Conservation (phyloP, 1,284 basidiomycete genomes). For the Ustilago tritici region DNA sequence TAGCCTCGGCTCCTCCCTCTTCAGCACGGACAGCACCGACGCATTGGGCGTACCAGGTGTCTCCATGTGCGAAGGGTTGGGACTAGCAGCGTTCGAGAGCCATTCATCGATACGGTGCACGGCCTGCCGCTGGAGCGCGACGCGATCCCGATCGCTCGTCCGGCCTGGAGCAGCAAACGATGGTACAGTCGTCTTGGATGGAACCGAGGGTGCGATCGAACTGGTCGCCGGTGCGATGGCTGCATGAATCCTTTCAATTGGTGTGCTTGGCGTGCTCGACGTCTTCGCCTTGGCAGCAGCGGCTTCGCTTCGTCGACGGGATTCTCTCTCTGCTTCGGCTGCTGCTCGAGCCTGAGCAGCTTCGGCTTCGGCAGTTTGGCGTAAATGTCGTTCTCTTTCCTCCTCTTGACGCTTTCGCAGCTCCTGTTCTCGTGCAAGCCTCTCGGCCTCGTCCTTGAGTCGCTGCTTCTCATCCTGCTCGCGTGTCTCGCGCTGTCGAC, state of each 20-base stretch:
- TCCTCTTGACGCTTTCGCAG: constrained; percentile 15
- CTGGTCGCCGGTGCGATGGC: constrained; percentile 11
- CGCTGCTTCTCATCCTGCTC: constrained; percentile 36
- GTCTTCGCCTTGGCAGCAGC: constrained; percentile 3
- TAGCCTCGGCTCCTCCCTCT: constrained; percentile 16
- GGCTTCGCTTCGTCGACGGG: constrained; percentile 7
- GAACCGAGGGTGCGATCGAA: constrained; percentile 32
- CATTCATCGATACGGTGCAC: constrained; percentile 57
- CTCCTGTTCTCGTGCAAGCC: constrained; percentile 22
- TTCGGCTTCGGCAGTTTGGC: constrained; percentile 18
- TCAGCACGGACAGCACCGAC: constrained; percentile 51
- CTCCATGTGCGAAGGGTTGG: constrained; percentile 36
- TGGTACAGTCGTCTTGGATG: constrained; percentile 30
- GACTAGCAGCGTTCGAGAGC: constrained; percentile 46
- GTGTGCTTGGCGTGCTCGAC: constrained; percentile 9
- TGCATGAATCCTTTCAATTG: constrained; percentile 22
- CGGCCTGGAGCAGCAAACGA: constrained; percentile 22
- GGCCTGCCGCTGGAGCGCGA: constrained; percentile 49
- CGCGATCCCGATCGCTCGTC: constrained; percentile 35
- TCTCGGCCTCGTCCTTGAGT: constrained; percentile 23
- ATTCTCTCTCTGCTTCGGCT: constrained; percentile 10
- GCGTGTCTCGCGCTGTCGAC: constrained; percentile 28
- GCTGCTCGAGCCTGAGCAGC: constrained; percentile 9
- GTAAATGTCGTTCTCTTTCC: constrained; percentile 15
- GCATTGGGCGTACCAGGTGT: constrained; percentile 54